Percentiles rank a stretch among this genome's conserved stretches.
Evolutionary conservation across 257 asterid genomes (phyloP).

Genomic region (Penstemon davidsonii): DNA sequence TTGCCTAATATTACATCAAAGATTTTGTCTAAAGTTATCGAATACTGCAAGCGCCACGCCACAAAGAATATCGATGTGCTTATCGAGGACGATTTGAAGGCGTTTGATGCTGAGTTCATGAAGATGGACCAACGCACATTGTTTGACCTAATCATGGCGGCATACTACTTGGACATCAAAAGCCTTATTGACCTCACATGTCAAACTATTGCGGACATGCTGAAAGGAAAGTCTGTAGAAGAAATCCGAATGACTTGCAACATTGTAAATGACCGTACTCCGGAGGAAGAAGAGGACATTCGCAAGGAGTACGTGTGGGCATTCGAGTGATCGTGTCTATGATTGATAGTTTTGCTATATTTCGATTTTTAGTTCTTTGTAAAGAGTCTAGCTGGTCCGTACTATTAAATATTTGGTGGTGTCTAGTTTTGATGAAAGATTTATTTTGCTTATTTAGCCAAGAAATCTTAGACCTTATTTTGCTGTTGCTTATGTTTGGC

Average conservation of each 20-base stretch:
- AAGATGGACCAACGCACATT: background rate
- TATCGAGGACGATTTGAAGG: background rate
- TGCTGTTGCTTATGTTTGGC: too few relatives aligned
- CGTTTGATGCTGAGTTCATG: background rate
- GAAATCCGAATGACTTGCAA: background rate
- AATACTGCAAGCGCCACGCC: too few relatives aligned
- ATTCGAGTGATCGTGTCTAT: background rate
- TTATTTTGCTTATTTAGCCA: too few relatives aligned
- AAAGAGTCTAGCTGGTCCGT: too few relatives aligned
- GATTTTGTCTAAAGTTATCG: too few relatives aligned
- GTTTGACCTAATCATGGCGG: background rate
- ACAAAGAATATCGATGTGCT: too few relatives aligned
- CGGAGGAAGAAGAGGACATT: conserved; percentile 5
- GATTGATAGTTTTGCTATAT: too few relatives aligned
- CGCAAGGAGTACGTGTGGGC: conserved; percentile 6
- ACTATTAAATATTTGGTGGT: too few relatives aligned
- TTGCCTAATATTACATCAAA: too few relatives aligned
- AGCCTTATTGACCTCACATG: background rate
- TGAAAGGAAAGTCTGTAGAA: background rate
- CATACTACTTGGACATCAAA: background rate
- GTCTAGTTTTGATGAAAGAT: too few relatives aligned
- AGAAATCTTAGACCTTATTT: too few relatives aligned
- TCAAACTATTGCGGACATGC: background rate
- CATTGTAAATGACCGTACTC: conserved; percentile 5
- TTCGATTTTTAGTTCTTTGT: too few relatives aligned